Base-by-base conservation (phyloP, 768 basidiomycete species). In the Russula lepida region DNA sequence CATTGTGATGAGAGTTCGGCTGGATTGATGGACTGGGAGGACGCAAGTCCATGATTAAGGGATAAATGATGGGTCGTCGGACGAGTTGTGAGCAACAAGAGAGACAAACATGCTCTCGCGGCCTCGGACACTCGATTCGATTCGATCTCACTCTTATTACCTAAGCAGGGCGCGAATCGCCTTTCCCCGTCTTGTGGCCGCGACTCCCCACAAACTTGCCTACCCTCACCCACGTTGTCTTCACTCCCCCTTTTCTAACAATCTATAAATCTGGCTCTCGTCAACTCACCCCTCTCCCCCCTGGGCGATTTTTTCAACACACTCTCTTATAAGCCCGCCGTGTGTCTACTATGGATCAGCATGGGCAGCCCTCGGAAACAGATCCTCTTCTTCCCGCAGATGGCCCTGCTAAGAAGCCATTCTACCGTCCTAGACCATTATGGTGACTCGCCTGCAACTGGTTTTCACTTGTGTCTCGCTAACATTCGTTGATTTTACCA, bases 361-460 rank as follows among this genome's bases (percentile, higher is more conserved):
- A 27, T 39, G 56, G 35, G 27, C 58, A 44, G 17, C 23, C 30
- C 25, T 64, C 48, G 39, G 64, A 66, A 43, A 57, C 64, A 13
- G 64, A 59, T 43, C 56, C 63, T 35, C 59, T 66, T 43, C 56
- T 66, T 39, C 57, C 54, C 4, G 15, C 30, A 15, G n/a, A 12
- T 43, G 48, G 59, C 32, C 71, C 68, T 13, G 15, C 49, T 5
- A 76, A 74, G 70, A 80, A 81, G 63, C 76, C 79, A 1, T 81
- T 79, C 69, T 80, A 79, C 62, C 77, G 80, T 54, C 74, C 79
- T 2, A 71, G 79, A 41, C 80, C 80, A 41, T 64, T 80, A 63
- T 80, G 80, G 79, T 78, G 68, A 56, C 64, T 59, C 6, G 19
- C 53, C 2, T 7, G 6, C 50, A 12, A 8, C 30, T 19, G 19